These are phyloP conservation scores for Cordyceps militaris DNA, from an alignment of 2,329 filamentous ascomycete species.

Conservation along the genomic window DNA sequence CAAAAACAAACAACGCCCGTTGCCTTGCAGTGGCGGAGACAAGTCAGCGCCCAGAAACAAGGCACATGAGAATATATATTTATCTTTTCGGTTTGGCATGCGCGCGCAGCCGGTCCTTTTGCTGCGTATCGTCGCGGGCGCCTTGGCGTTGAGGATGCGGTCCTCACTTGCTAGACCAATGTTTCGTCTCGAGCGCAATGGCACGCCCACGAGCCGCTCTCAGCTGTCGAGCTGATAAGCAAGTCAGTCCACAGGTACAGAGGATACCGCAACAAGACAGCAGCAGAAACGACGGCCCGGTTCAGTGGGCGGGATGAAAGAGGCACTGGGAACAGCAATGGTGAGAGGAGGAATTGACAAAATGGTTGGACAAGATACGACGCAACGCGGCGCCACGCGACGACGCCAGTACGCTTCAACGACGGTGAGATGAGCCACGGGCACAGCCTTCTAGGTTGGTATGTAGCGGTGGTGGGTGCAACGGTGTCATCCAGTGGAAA, in stretches of 20 bases:
- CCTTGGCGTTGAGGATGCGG: not conserved
- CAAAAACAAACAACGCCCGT: slow-evolving; percentile 4
- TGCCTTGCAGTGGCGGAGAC: not conserved
- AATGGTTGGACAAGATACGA: not conserved
- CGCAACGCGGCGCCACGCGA: not conserved
- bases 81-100: not conserved
- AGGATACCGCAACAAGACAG: not conserved
- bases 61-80: not conserved
- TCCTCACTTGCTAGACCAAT: not conserved
- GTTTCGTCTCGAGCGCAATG: slow-evolving; percentile 5
- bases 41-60: not conserved
- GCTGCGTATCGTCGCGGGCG: not conserved
- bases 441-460: not conserved
- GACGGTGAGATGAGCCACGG: slow-evolving; percentile 5
- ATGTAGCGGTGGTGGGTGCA: not conserved
- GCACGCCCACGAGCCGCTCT: slow-evolving; percentile 5
- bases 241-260: not conserved
- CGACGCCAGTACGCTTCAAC: not conserved
- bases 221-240: slow-evolving; percentile 3
- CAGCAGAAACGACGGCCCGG: not conserved
- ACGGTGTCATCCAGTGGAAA: not conserved
- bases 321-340: not conserved
- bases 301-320: not conserved
- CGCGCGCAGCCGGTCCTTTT: not conserved
- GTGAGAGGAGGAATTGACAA: not conserved